Evolutionary conservation across 352 stramenopile genomes (phyloP).

Genomic region (Pythium chondricola): DNA sequence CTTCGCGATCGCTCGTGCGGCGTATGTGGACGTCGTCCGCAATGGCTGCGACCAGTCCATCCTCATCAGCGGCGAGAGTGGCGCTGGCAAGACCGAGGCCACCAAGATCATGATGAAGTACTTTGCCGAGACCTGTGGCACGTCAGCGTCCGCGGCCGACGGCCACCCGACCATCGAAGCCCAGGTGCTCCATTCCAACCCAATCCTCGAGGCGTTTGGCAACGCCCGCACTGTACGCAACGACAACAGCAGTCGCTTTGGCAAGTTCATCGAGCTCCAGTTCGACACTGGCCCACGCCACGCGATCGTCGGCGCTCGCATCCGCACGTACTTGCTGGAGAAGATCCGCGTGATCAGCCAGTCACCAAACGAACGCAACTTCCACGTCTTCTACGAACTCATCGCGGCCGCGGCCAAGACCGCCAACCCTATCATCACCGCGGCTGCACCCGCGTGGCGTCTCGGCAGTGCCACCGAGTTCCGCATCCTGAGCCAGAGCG

Average conservation of each 20-base stretch:
- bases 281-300: slow-evolving; percentile 35
- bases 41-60: slow-evolving; percentile 74
- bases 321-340: slow-evolving; percentile 92
- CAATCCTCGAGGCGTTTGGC: slow-evolving; percentile 87
- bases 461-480: slow-evolving; percentile 35
- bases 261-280: slow-evolving; percentile 89
- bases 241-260: slow-evolving; percentile 87
- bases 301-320: slow-evolving; percentile 60
- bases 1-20: slow-evolving; percentile 63
- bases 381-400: slow-evolving; percentile 88
- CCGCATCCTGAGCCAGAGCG: slow-evolving; percentile 64
- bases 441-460: slow-evolving; percentile 29
- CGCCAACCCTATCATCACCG: background rate
- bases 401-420: slow-evolving; percentile 26
- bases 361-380: slow-evolving; percentile 69
- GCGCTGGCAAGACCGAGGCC: slow-evolving; percentile 85
- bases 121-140: slow-evolving; percentile 66
- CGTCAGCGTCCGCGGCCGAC: background rate
- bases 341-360: slow-evolving; percentile 90
- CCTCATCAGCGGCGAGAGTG: slow-evolving; percentile 83
- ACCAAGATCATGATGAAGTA: slow-evolving; percentile 91
- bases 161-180: slow-evolving; percentile 47
- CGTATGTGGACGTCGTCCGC: slow-evolving; percentile 65
- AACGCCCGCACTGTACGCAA: slow-evolving; percentile 86
- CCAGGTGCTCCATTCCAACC: slow-evolving; percentile 88